Conservation (phyloP, 2,329 filamentous ascomycete species). For the Cladophialophora carrionii region DNA sequence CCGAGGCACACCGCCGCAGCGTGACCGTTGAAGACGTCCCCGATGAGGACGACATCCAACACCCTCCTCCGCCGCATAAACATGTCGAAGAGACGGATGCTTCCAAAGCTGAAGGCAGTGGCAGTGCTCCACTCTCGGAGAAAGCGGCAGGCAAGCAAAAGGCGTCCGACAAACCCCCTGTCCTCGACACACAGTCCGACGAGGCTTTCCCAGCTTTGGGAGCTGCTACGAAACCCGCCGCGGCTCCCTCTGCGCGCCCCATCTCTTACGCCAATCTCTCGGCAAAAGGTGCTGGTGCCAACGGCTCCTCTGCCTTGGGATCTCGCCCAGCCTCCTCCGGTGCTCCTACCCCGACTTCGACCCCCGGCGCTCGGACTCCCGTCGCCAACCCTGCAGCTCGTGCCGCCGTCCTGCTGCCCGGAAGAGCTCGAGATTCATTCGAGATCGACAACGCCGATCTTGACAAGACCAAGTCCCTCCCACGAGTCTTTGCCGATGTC, state of each 20-base stretch:
- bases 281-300: conserved; percentile 48
- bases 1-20: conserved; percentile 55
- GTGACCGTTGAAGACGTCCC: conserved; percentile 77
- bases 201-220: conserved; percentile 94
- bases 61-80: conserved; percentile 56
- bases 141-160: conserved; percentile 73
- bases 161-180: conserved; percentile 47
- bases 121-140: conserved; percentile 58
- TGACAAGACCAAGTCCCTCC: conserved; percentile 76
- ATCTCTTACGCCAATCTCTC: conserved; percentile 52
- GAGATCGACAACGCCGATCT: conserved; percentile 75
- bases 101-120: conserved; percentile 49
- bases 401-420: conserved; percentile 61
- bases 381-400: conserved; percentile 47
- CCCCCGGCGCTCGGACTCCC: conserved; percentile 58
- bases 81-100: conserved; percentile 37
- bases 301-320: conserved; percentile 59
- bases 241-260: conserved; percentile 75
- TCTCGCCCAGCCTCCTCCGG: conserved; percentile 55
- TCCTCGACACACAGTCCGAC: conserved; percentile 81
- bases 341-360: conserved; percentile 66
- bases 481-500: conserved; percentile 84
- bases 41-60: conserved; percentile 74
- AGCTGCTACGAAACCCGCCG: conserved; percentile 66
- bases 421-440: conserved; percentile 77